Base-by-base conservation (phyloP, 148 eudicot genomes). In the Beta vulgaris region DNA sequence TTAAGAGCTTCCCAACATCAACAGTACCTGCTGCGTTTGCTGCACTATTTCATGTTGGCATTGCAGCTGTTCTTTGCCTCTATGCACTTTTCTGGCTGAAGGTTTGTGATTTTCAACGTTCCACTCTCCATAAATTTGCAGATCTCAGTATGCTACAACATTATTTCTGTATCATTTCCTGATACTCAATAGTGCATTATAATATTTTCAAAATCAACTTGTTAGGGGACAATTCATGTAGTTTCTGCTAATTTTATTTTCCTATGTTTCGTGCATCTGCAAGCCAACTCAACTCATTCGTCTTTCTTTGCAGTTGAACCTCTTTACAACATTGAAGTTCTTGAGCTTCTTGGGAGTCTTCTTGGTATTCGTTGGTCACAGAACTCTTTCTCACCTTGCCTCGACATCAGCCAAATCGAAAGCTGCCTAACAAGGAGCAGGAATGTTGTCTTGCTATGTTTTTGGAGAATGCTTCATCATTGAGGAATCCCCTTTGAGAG, bases 71-170 rank as follows among this genome's bases (percentile, higher is more conserved):
- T 73, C 91, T 95, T 25, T 23, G 75, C 39, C 92, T 95, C 57
- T 95, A 92, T 68, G 77, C 36, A 4, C 86, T 95, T 59, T 95
- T 95, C 89, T 95, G 98, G 98, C 77, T 89, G 76, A 94, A 91
- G 98, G 98, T 94, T 37, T 73, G 85, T 31, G 55, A 19, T 43
- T 18, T 74, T 31, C n/a, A 6, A 31, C 28, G 21, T 35, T 19
- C 77, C 79, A 34, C 36, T 54, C 51, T 31, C 26, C 37, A 60
- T 66, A 3, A 10, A n/a, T 34, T 51, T 51, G 57, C 7, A 8
- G n/a, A 36, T 59, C 72, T 69, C 42, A 12, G 4, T 29, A 35
- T 66, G 67, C 66, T 51, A 46, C 34, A 26, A n/a, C n/a, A n/a
- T n/a, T n/a, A 28, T 13, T 13, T 48, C 46, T 46, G 6, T 64